Evolutionary conservation across 192 early-diverging fungal genomes (phyloP), one percentile per base, ranked within the genome.

Genomic region (Backusella tarrabulga): DNA sequence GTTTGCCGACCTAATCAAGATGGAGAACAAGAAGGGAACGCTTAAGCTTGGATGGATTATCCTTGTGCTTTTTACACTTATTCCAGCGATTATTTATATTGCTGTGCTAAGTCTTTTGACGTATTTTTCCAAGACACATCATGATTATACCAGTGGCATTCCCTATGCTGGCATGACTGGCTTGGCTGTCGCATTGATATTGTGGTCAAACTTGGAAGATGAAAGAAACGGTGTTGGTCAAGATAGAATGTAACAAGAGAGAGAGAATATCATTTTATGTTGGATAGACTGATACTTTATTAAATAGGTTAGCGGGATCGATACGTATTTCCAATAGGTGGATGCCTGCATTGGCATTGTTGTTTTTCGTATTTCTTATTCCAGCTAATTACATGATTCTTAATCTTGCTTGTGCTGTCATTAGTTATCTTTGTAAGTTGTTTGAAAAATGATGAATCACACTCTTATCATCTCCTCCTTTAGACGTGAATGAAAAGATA

Each of bases 361-460:
- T 67, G 14, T 78, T 78, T 72, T 78, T 72, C 42, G 40, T 72
- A 2, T 78, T 78, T 41, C 52, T 78, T 26, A 72, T 56, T 67
- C 77, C 77, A n/a, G 72, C 34, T 32, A 73, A 71, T 19, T 78
- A 71, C 4, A 26, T 78, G 60, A 38, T 78, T 34, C 26, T 78
- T 1, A 72, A 78, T 26, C 17, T 78, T 12, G 56, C 38, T 46
- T 23, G 40, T 6, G 77, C 77, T 11, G 54, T 40, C 9, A 23
- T 67, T 54, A 29, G 44, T 21, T 78, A 73, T 52, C 60, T 78
- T 5, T 78, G 77, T 73, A 78, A 78, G 77, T 72, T 15, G 5
- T 34, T 44, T 17, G 14, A 38, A 38, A 38, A 38, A 38, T 38
- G 11, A 7, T 32, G 32, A 35, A 12, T 21, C 66, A 6, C 14